Conservation (phyloP, 805 yeast genomes). For the Candida hungchunana region DNA sequence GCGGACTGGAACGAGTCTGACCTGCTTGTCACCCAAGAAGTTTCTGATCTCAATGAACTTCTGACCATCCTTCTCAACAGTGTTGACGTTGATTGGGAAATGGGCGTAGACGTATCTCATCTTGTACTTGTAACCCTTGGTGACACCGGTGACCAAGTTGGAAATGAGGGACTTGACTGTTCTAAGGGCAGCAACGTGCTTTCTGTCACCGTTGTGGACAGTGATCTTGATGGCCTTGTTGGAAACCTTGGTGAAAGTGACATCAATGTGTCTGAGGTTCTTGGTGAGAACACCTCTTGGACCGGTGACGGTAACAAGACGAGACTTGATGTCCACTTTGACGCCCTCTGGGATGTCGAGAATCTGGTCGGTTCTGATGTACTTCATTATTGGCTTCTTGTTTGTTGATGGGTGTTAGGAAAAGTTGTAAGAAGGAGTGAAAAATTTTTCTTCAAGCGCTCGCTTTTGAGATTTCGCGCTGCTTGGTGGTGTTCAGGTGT, state of each 20-base stretch:
- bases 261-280: conserved; percentile 91
- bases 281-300: conserved; percentile 95
- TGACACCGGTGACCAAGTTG: conserved; percentile 97
- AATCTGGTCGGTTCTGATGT: conserved; percentile 81
- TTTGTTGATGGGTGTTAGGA: background rate
- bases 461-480: too few species aligned
- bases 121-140: conserved; percentile 98
- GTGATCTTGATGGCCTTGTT: conserved; percentile 76
- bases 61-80: conserved; percentile 71
- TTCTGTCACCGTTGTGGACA: conserved; percentile 99
- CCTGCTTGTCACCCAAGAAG: conserved; percentile 99
- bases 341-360: conserved; percentile 92
- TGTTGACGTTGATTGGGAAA: conserved; percentile 99
- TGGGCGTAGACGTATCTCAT: conserved; percentile 99
- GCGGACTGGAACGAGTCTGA: conserved; percentile 78
- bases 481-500: too few species aligned
- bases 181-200: conserved; percentile 99
- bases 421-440: background rate
- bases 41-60: conserved; percentile 93
- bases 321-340: conserved; percentile 84
- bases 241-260: conserved; percentile 79
- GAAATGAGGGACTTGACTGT: conserved; percentile 93
- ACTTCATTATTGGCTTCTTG: conserved; percentile 51
- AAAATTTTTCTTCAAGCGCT: conserved; percentile 5
- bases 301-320: conserved; percentile 86